Evolutionary conservation across 2,329 filamentous ascomycete species (phyloP), one percentile per base, ranked within the genome.

Genomic region (Calonectria hongkongensis): DNA sequence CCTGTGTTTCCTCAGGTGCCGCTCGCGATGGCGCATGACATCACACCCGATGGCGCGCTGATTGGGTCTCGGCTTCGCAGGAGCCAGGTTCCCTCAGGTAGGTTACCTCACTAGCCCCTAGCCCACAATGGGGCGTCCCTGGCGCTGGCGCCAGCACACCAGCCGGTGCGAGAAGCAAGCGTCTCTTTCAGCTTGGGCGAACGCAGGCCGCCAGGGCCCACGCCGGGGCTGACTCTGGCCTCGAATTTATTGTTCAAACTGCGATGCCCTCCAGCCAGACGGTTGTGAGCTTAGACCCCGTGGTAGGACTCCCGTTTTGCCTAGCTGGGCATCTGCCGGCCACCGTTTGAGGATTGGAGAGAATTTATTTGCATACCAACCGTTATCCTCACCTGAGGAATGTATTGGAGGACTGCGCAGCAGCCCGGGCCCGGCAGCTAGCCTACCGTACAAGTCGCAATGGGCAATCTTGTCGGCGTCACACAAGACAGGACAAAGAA

Each of bases 151-250:
- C 60, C 43, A 68, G 70, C 50, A 25, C 39, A 48, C 48, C 58
- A 68, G 45, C 56, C 56, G 56, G 58, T 33, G 9, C 25, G 16
- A n/a, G 50, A 39, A 39, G 16, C 47, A 28, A 50, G 64, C 56
- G 36, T 39, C 39, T 30, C 41, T 36, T 63, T 68, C 70, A 72
- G 65, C 65, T 68, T 72, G 58, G 65, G 58, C 47, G 45, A 28
- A 51, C 58, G 50, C 33, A 56, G 43, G 66, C n/a, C 56, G 33
- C 56, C 54, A 30, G 27, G 66, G 56, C 25, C 68, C 50, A 70
- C 68, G 66, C 58, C 66, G 58, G 63, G 68, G 68, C 68, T 71
- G 68, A 71, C 63, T 66, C 47, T 71, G 63, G 68, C 51, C 62
- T 64, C 62, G 50, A 65, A 65, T 48, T 60, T 21, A 51, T 36